Evolutionary conservation across 352 stramenopile genomes (phyloP).

Genomic region (Phytophthora brassicae): DNA sequence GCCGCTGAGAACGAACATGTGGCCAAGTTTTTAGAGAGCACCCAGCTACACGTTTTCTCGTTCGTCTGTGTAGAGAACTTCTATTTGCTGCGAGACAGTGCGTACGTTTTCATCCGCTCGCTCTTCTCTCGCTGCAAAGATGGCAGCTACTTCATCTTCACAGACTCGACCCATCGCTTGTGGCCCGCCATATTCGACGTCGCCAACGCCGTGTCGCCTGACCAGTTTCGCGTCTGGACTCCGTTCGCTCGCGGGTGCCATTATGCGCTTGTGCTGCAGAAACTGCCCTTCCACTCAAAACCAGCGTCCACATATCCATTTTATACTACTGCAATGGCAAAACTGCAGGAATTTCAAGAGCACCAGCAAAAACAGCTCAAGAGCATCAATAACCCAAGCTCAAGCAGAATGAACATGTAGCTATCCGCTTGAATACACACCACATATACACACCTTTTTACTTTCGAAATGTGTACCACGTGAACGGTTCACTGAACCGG

Average conservation of each 20-base stretch:
- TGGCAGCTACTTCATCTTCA: slow-evolving; percentile 64
- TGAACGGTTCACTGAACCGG: too few relatives aligned
- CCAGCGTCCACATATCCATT: slow-evolving; percentile 38
- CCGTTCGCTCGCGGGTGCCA: slow-evolving; percentile 62
- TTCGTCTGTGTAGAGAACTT: slow-evolving; percentile 81
- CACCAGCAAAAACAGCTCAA: slow-evolving; percentile 51
- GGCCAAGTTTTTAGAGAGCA: slow-evolving; percentile 23
- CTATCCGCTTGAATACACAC: background rate
- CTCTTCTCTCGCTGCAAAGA: slow-evolving; percentile 39
- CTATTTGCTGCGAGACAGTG: slow-evolving; percentile 43
- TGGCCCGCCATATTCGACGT: slow-evolving; percentile 63
- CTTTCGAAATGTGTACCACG: background rate
- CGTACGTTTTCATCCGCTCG: slow-evolving; percentile 55
- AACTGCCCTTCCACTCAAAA: slow-evolving; percentile 33
- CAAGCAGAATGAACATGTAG: too few relatives aligned
- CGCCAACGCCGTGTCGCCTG: slow-evolving; percentile 24
- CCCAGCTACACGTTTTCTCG: slow-evolving; percentile 61
- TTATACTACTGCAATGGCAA: slow-evolving; percentile 41
- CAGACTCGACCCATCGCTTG: slow-evolving; percentile 70
- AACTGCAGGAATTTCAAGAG: slow-evolving; percentile 48
- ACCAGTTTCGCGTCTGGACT: slow-evolving; percentile 54
- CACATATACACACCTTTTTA: background rate
- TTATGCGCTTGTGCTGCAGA: slow-evolving; percentile 66
- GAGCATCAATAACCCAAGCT: slow-evolving; percentile 4
- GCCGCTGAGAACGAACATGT: slow-evolving; percentile 42